A percentile compares a stretch with the other conserved stretches of the same genome.
Evolutionary conservation across 495 filamentous ascomycete genomes (phyloP).

Genomic region (Sporormia fimetaria): DNA sequence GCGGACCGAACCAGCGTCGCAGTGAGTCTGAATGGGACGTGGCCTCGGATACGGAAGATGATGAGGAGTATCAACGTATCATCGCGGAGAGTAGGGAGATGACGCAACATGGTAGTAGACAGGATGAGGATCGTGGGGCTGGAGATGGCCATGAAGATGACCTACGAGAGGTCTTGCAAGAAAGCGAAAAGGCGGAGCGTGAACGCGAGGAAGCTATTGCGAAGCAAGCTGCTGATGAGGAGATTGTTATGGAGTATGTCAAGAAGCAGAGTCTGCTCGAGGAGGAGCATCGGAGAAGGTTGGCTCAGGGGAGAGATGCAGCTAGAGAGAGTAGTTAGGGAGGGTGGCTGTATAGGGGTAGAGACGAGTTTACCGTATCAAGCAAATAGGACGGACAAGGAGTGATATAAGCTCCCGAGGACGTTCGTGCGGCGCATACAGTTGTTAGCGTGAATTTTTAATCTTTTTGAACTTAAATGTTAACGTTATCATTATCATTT

Average conservation of each 20-base stretch:
- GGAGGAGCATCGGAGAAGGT: slow-evolving; percentile 39
- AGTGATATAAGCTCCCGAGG: no score
- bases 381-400: no score
- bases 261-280: slow-evolving; percentile 65
- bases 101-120: slow-evolving; percentile 21
- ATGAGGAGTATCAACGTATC: slow-evolving; percentile 35
- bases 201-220: slow-evolving; percentile 32
- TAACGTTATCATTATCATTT: no score
- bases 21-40: slow-evolving; percentile 28
- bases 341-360: no score
- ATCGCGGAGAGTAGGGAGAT: slow-evolving; percentile 29
- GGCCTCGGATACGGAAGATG: slow-evolving; percentile 31
- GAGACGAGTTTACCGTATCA: no score
- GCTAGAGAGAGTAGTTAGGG: slow-evolving; percentile 15
- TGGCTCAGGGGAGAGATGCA: slow-evolving; percentile 16
- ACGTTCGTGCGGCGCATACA: no score
- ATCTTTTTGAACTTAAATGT: no score
- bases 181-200: slow-evolving; percentile 31
- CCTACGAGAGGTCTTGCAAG: slow-evolving; percentile 37
- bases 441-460: no score
- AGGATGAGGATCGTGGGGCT: not conserved
- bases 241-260: slow-evolving; percentile 64
- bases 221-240: slow-evolving; percentile 50
- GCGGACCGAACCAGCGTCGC: slow-evolving; percentile 6
- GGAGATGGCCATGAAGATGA: slow-evolving; percentile 36